A percentile compares a stretch with the other conserved stretches of the same genome.
These are phyloP conservation scores for Pichia sp. DNA, from an alignment of 1,139 yeast genomes.

Conservation along the genomic window DNA sequence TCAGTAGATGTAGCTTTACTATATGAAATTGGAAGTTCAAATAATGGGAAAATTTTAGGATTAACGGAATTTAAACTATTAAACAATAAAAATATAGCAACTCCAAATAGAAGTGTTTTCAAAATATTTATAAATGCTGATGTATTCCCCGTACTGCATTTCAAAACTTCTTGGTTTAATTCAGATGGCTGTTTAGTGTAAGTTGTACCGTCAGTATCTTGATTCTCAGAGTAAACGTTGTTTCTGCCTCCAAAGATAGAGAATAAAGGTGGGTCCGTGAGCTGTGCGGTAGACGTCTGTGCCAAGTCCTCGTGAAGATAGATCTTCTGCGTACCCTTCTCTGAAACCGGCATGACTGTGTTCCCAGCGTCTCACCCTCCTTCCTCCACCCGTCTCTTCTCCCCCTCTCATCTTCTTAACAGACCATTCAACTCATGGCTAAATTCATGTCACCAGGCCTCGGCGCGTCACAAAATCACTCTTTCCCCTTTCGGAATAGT, in stretches of 20 bases:
- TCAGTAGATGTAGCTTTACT: too few species aligned
- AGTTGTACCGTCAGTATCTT: constrained; percentile 7
- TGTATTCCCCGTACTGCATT: not conserved
- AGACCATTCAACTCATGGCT: too few species aligned
- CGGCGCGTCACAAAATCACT: too few species aligned
- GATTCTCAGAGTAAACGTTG: constrained; percentile 19
- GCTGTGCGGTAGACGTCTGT: constrained; percentile 28
- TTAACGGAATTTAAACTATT: constrained; percentile 1
- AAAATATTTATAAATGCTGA: not conserved
- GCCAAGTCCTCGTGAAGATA: not conserved
- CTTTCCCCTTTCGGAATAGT: too few species aligned
- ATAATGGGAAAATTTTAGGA: constrained; percentile 4
- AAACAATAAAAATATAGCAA: constrained; percentile 3
- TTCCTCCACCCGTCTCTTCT: too few species aligned
- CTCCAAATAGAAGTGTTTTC: constrained; percentile 4
- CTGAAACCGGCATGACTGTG: too few species aligned
- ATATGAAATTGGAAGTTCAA: not conserved
- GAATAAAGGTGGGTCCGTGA: constrained; percentile 46
- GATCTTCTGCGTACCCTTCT: too few species aligned
- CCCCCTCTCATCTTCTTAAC: too few species aligned
- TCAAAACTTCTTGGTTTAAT: too few species aligned
- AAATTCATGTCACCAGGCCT: too few species aligned
- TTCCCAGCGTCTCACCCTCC: too few species aligned
- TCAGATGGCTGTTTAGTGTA: too few species aligned
- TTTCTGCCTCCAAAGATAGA: constrained; percentile 40